A percentile compares a stretch with the other conserved stretches of the same genome.
These are phyloP conservation scores for Phylloporus arenicola DNA, from an alignment of 768 basidiomycete genomes.

Conservation along the genomic window DNA sequence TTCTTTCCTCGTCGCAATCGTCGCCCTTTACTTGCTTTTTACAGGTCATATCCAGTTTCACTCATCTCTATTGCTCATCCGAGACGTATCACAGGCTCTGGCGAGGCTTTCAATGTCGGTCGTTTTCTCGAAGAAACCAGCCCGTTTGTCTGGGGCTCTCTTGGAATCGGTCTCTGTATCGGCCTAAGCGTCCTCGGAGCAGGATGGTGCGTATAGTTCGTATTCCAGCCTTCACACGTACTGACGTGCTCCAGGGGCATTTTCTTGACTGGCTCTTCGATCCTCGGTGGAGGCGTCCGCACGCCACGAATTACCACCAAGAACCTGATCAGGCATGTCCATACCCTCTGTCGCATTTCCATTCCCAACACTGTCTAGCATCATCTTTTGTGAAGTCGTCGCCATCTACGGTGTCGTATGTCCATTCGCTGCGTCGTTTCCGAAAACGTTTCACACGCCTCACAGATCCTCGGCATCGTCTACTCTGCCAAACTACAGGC, in stretches of 20 bases:
- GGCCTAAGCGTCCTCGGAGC: conserved; percentile 92
- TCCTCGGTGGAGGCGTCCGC: conserved; percentile 92
- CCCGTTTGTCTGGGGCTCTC: conserved; percentile 88
- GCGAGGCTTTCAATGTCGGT: conserved; percentile 91
- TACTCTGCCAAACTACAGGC: conserved; percentile 76
- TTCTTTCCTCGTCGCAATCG: conserved; percentile 52
- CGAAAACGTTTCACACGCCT: no score
- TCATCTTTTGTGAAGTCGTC: conserved; percentile 99
- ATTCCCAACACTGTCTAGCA: conserved; percentile 41
- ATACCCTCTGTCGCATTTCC: background rate
- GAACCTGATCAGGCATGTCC: conserved; percentile 85
- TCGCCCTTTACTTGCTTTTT: conserved; percentile 85
- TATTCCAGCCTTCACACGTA: background rate
- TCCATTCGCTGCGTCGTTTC: conserved; percentile 6
- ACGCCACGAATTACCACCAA: conserved; percentile 93
- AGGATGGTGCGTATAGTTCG: conserved; percentile 64
- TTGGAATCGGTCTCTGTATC: conserved; percentile 88
- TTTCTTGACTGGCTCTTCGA: conserved; percentile 93
- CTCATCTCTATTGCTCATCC: background rate
- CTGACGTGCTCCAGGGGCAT: conserved; percentile 68
- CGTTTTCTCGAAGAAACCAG: conserved; percentile 90
- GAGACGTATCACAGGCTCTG: conserved; percentile 50
- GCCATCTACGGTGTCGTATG: conserved; percentile 95
- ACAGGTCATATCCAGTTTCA: conserved; percentile 50
- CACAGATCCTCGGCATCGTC: conserved; percentile 90